phyloP scores from a whole-genome alignment of 805 yeast species.

The Candida hungchunana region DNA sequence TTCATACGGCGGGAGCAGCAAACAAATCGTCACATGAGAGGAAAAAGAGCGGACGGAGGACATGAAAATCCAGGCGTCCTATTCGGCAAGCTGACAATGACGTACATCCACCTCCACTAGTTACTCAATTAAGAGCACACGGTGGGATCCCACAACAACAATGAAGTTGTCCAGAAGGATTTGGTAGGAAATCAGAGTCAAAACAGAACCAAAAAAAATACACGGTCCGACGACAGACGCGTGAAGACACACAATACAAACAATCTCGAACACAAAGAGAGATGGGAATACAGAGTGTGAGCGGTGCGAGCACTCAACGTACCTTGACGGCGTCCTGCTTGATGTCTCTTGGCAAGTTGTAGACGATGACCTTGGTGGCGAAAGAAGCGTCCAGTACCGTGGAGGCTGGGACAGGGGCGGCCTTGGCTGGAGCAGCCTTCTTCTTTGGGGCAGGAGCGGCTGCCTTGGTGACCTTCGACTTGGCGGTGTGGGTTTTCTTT shows the following conservation, averaged over 20 bases:
- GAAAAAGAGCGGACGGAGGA: too few species aligned
- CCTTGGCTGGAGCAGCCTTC: constrained; percentile 17
- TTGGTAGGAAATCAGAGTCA: too few species aligned
- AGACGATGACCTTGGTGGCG: constrained; percentile 80
- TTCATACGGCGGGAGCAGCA: too few species aligned
- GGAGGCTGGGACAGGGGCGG: constrained; percentile 9
- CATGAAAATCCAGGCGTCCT: too few species aligned
- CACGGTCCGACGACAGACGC: background rate
- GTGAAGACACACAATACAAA: background rate
- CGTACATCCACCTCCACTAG: background rate
- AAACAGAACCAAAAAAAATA: too few species aligned
- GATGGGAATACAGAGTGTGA: background rate
- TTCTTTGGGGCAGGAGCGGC: constrained; percentile 20
- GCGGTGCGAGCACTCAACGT: constrained; percentile 42
- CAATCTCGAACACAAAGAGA: too few species aligned
- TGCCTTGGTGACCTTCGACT: constrained; percentile 26
- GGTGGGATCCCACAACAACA: background rate
- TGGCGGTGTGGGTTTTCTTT: constrained; percentile 24
- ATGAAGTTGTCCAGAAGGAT: background rate
- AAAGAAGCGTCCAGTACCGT: constrained; percentile 40
- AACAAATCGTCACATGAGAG: too few species aligned
- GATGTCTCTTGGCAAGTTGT: constrained; percentile 83
- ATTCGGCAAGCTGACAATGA: too few species aligned
- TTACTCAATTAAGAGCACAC: constrained; percentile 1
- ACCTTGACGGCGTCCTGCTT: constrained; percentile 81